Base-by-base conservation (phyloP, 208 protist species). In the Trypanosoma cruzi region DNA sequence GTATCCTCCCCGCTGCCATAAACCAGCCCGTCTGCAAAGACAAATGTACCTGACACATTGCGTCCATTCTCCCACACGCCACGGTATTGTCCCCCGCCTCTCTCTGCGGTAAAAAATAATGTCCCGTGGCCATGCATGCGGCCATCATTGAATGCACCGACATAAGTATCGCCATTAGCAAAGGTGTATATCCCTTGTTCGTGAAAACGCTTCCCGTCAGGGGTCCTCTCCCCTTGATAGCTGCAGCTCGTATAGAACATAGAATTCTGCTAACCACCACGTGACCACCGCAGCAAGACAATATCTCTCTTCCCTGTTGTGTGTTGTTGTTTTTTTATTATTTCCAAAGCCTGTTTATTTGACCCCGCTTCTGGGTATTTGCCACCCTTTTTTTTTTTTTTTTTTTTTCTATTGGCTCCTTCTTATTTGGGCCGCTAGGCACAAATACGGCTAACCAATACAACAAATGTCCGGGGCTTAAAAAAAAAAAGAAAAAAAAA, bases 1-100 rank as follows among this genome's bases (percentile, higher is more conserved):
- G 44, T 32, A 31, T 36, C 42, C 36, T 68, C 65, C 53, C 62
- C 74, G 57, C 31, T 53, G 28, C 76, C 76, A 63, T 90, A 94
- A 31, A 92, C 75, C 32, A 97, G 78, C 4, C 93, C 93, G 62
- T 97, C 93, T 5, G 69, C 24, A 65, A 95, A 97, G 20, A 96
- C 88, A 76, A 95, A 97, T 63, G 84, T 55, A 6, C 93, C 93
- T 1, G 56, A 78, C 8, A 93, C 63, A 55, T 85, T 79, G 18
- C 68, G 65, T 5, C 93, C 93, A 50, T 90, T 71, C 60, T 93
- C 78, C 90, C 93, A 97, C 2, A 89, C 64, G 8, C 89, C 93
- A 24, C 86, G 75, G 73, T 92, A 97, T 63, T 94, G 89, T 20
- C 90, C 93, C n/a, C 80, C 80, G 16, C 77, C 80, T 52, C 68